phyloP scores from a whole-genome alignment of 1,284 basidiomycete genomes.

The Rhodofomes roseus region DNA sequence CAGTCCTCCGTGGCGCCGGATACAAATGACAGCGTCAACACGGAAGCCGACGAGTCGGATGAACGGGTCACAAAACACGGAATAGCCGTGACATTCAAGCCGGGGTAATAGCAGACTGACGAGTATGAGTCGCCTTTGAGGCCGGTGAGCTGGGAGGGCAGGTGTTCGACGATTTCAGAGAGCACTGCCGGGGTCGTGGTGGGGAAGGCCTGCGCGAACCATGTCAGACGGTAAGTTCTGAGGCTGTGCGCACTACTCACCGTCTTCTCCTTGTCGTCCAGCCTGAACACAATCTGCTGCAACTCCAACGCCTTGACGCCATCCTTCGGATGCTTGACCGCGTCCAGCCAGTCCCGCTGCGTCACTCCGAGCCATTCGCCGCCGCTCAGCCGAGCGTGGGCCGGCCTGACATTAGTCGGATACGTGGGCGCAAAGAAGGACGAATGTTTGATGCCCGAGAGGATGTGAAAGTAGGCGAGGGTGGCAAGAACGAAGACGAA shows the following conservation, averaged over 20 bases:
- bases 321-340: conserved; percentile 27
- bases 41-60: conserved; percentile 36
- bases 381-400: conserved; percentile 48
- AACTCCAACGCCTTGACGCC: conserved; percentile 48
- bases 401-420: conserved; percentile 44
- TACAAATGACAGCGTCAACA: conserved; percentile 57
- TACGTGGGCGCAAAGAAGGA: conserved; percentile 58
- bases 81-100: conserved; percentile 19
- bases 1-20: conserved; percentile 50
- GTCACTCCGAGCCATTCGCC: conserved; percentile 54
- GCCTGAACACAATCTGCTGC: conserved; percentile 60
- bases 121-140: conserved; percentile 35
- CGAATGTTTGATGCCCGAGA: conserved; percentile 80
- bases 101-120: conserved; percentile 25
- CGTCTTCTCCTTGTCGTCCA: conserved; percentile 36
- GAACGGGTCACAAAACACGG: conserved; percentile 41
- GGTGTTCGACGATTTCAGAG: conserved; percentile 44
- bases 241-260: conserved; percentile 24
- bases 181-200: conserved; percentile 29
- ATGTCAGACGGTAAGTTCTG: not conserved
- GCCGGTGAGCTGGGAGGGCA: conserved; percentile 39
- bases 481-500: conserved; percentile 85
- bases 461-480: conserved; percentile 88
- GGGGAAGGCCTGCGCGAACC: conserved; percentile 12
- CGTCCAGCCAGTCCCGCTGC: conserved; percentile 46